Base-by-base conservation (phyloP, 139 green algal species). In the Chlamydomonas asymmetrica region DNA sequence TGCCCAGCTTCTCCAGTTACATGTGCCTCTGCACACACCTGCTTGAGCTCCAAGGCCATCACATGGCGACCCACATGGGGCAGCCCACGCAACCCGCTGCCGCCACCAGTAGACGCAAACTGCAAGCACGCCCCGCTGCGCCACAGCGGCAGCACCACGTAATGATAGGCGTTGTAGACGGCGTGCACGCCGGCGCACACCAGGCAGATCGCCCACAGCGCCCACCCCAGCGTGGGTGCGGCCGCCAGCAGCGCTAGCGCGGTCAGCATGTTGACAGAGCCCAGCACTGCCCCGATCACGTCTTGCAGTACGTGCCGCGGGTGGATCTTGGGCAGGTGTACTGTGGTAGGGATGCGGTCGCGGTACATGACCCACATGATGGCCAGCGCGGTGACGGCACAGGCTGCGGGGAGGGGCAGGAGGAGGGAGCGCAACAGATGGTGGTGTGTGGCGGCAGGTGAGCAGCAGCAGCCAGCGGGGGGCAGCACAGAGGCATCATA, bases 211-310 rank as follows among this genome's bases (percentile, higher is more conserved):
- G 76, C 35, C 80, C 80, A 86, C 54, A 89, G 56, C 25, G 66
- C 40, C 77, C 80, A 86, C 0, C 65, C 65, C 1, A 89, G 74
- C 48, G 71, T 38, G 22, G 77, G 80, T 20, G 76, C 80, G 23
- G 74, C 75, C 4, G 80, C 84, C 20, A 89, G 84, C 52, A 86
- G 63, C 4, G 52, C 64, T 35, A 89, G 72, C 65, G 80, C 86
- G 7, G 40, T 56, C 10, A 78, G 31, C 39, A 89, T 66, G 38
- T 76, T 77, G 9, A 63, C 63, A 22, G 41, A 62, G 35, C 77
- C 77, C 0, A 84, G 29, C 18, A 63, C 40, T 9, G 84, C 80
- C 27, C 80, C 84, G 0, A 67, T 35, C 25, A 35, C 45, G 60
- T 86, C 80, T 0, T 60, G 52, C 32, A 89, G 71, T 61, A 85